Base-by-base conservation (phyloP, 352 stramenopile genomes). In the Globisporangium iwayamae region DNA sequence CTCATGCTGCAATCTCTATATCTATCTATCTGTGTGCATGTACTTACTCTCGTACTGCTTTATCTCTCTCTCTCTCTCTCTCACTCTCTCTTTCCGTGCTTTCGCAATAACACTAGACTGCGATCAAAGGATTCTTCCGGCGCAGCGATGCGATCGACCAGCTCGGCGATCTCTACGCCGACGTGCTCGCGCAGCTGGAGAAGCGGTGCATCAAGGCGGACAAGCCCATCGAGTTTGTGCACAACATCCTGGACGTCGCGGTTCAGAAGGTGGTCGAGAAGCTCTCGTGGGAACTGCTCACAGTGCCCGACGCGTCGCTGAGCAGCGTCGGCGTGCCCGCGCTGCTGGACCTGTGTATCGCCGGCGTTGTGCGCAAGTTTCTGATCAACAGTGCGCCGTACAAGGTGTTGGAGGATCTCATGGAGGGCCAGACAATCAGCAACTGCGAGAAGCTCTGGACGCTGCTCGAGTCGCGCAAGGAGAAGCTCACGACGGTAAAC, bases 371-470 rank as follows among this genome's bases (percentile, higher is more conserved):
- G 32, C 72, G 73, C n/a, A 76, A 87, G 10, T 79, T 80, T 43
- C 62, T 96, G 53, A 60, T 88, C 41, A 84, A 81, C 65, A 89
- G 75, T 67, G 83, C 85, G 25, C 84, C 87, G 13, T 96, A 96
- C 73, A 91, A 92, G 60, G 72, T 96, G 48, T 74, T 96, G 30
- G 87, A 94, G 53, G 84, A 96, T 67, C 70, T 96, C 38, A 91
- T 94, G 83, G 87, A 96, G 54, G 80, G 83, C 3, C 87, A 96
- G 67, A 94, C 85, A 22, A 92, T 96, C 65, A 79, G 65, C 66
- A 90, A 80, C n/a, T 96, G 87, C 62, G 87, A 96, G 68, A 85
- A 87, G 60, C 68, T 96, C 46, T 96, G 87, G 87, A 80, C 89
- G 18, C 69, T 96, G 32, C 76, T 96, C 2, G 87, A 94, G 60